Evolutionary conservation across 1,139 yeast species (phyloP), one percentile per base, ranked within the genome.

Genomic region (Blastobotrys niveus): DNA sequence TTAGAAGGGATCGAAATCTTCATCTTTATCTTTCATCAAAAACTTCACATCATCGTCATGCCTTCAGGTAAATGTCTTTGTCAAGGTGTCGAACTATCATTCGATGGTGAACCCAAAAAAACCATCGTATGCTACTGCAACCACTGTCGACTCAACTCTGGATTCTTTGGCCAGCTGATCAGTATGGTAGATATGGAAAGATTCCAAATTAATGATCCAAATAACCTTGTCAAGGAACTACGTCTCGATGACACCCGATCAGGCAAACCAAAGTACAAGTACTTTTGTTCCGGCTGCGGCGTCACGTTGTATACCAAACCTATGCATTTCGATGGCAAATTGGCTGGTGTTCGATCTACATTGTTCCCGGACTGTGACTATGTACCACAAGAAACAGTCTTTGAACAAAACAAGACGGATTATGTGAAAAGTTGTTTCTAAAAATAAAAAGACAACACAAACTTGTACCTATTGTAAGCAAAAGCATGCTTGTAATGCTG

Each of bases 131-230:
- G 64, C 47, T 60, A 50, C 42, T 60, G 64, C 42, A 10, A 41
- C 8, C 63, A 60, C 38, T 60, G 64, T 44, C 52, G 64, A 26
- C 58, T 60, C 47, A 56, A 56, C 24, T 54, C 62, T 9, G 64
- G 64, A 5, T 55, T 56, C 41, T 46, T 58, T 19, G 62, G 63
- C 6, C 64, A 60, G 46, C 43, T 56, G 29, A 38, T 59, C 5
- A 49, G 56, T 10, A 42, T 46, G 30, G 55, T 48, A 26, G 33
- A 50, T 1, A 34, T 51, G 3, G 43, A 42, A 6, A 46, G 59
- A 19, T 51, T 60, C 20, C 38, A 48, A 17, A 48, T 60, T 24
- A 32, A 34, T 6, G 59, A 56, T 34, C 39, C 46, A 2, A 35
- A 52, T 5, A 35, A 49, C 2, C 35, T 34, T 2, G 38, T 34